phyloP scores from a whole-genome alignment of 352 stramenopile species.

The Globisporangium spiculum region DNA sequence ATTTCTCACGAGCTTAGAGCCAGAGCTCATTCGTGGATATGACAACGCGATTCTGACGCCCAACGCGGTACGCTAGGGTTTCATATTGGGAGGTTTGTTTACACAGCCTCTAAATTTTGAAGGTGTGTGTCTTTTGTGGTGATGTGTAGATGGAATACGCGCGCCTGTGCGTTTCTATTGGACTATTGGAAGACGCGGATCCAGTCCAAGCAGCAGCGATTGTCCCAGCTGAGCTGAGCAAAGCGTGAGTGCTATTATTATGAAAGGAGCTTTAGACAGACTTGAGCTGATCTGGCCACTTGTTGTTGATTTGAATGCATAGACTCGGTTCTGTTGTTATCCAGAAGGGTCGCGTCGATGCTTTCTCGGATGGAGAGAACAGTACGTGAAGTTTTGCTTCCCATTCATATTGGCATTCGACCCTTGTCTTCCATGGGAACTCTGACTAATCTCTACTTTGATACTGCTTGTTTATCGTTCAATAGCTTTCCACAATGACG shows the following conservation, averaged over 20 bases:
- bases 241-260: conserved; percentile 31
- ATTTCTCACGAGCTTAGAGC: conserved; percentile 84
- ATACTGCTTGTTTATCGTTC: background rate
- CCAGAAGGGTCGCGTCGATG: conserved; percentile 80
- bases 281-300: background rate
- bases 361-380: conserved; percentile 70
- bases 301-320: background rate
- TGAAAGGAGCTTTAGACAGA: too few species aligned
- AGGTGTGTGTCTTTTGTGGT: background rate
- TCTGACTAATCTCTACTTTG: background rate
- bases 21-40: conserved; percentile 61
- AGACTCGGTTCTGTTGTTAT: conserved; percentile 85
- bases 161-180: conserved; percentile 52
- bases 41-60: conserved; percentile 91
- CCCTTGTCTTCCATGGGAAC: background rate
- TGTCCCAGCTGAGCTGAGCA: conserved; percentile 40
- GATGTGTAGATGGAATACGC: conserved; percentile 72
- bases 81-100: background rate
- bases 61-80: conserved; percentile 65
- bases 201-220: conserved; percentile 49
- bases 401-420: background rate
- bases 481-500: conserved; percentile 40
- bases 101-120: too few species aligned
- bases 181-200: conserved; percentile 45
- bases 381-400: conserved; percentile 30